These are phyloP conservation scores for Podospora conica DNA, from an alignment of 495 filamentous ascomycete genomes.

Conservation along the genomic window DNA sequence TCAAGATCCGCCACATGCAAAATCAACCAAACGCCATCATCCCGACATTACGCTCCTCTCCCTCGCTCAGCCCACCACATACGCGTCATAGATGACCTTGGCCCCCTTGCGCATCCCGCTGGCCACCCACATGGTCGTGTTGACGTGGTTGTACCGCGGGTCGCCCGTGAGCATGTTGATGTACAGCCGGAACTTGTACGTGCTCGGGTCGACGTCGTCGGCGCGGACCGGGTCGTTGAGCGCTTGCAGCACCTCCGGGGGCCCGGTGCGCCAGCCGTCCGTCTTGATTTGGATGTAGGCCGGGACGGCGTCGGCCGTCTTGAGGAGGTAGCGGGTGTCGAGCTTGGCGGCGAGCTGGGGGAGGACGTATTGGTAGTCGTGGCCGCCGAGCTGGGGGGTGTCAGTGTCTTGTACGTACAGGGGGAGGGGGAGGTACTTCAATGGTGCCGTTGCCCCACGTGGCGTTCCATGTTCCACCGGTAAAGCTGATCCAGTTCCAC, in stretches of 20 bases:
- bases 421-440: neutral
- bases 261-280: conserved; percentile 8
- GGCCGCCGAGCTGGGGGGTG: conserved; percentile 4
- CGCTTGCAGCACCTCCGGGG: conserved; percentile 2
- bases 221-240: conserved; percentile 6
- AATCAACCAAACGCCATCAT: too few relatives aligned
- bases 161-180: conserved; percentile 9
- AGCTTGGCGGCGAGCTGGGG: conserved; percentile 8
- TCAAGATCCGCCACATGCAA: too few relatives aligned
- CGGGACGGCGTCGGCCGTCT: neutral
- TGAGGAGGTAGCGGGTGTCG: conserved; percentile 10
- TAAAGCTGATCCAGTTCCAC: conserved; percentile 13
- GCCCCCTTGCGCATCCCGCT: conserved; percentile 8
- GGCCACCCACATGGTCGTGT: conserved; percentile 9
- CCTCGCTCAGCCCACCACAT: neutral
- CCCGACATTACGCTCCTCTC: too few relatives aligned
- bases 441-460: conserved; percentile 9
- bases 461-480: conserved; percentile 7
- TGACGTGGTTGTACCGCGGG: conserved; percentile 3
- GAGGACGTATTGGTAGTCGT: conserved; percentile 12
- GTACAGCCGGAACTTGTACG: conserved; percentile 8
- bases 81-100: conserved; percentile 8
- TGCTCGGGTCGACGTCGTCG: conserved; percentile 3
- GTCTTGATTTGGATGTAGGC: conserved; percentile 13
- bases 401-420: too few relatives aligned